These are phyloP conservation scores for Pholiota microspora DNA, from an alignment of 768 basidiomycete genomes.

Conservation along the genomic window DNA sequence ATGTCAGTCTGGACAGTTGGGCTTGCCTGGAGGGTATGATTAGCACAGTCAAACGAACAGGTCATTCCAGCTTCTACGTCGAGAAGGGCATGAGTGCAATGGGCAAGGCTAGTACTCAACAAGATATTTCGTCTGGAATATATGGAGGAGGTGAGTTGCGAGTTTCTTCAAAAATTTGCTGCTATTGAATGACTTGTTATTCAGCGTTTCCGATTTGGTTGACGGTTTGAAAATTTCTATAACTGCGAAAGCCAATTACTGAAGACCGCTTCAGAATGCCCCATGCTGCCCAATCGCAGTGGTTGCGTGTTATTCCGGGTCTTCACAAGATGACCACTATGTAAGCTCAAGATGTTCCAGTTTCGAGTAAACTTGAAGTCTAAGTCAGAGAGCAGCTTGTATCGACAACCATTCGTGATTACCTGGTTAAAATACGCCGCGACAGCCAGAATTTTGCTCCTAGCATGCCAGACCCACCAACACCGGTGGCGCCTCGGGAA, in stretches of 20 bases:
- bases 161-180: not conserved
- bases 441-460: slow-evolving; percentile 31
- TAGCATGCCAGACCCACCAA: slow-evolving; percentile 29
- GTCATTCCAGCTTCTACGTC: slow-evolving; percentile 83
- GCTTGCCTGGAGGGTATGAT: slow-evolving; percentile 76
- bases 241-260: not conserved
- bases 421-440: slow-evolving; percentile 56
- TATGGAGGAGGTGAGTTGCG: slow-evolving; percentile 71
- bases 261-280: slow-evolving; percentile 53
- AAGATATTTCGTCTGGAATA: slow-evolving; percentile 51
- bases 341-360: slow-evolving; percentile 36
- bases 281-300: slow-evolving; percentile 82
- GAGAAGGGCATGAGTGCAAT: slow-evolving; percentile 85
- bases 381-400: slow-evolving; percentile 45
- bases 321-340: slow-evolving; percentile 76
- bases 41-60: slow-evolving; percentile 73
- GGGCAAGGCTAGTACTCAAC: slow-evolving; percentile 72
- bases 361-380: not conserved
- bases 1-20: slow-evolving; percentile 84
- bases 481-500: slow-evolving; percentile 15
- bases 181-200: slow-evolving; percentile 7
- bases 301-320: slow-evolving; percentile 78
- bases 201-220: slow-evolving; percentile 85
- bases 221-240: slow-evolving; percentile 42
- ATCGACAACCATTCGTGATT: slow-evolving; percentile 64